Evolutionary conservation across 306 rosid species (phyloP).

Genomic region (Lagenaria siceraria): DNA sequence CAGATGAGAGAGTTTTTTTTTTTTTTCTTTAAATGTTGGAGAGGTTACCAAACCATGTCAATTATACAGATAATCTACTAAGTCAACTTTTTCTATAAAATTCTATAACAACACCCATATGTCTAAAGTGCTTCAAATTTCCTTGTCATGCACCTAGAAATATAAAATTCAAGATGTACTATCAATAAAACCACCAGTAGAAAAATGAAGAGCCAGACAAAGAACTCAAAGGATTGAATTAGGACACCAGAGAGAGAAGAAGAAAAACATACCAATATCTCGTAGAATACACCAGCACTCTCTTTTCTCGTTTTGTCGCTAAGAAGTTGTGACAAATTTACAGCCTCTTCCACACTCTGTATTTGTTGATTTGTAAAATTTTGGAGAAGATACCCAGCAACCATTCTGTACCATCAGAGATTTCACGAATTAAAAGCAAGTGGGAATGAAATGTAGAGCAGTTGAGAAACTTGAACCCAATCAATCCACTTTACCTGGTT

Average conservation of each 20-base stretch:
- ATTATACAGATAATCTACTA: not conserved
- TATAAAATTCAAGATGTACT: not conserved
- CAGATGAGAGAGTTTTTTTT: not conserved
- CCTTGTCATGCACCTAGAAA: not conserved
- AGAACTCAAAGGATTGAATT: not conserved
- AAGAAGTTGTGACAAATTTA: constrained; percentile 37
- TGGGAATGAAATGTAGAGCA: not conserved
- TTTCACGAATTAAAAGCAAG: constrained; percentile 8
- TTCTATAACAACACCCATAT: not conserved
- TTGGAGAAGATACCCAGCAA: constrained; percentile 35
- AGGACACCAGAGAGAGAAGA: not conserved
- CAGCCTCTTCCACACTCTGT: constrained; percentile 15
- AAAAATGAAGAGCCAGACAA: not conserved
- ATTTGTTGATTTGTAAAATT: constrained; percentile 21
- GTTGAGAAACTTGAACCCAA: not conserved
- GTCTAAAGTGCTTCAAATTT: not conserved
- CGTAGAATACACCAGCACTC: constrained; percentile 62
- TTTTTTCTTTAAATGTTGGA: too few species aligned
- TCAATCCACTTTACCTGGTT: constrained; percentile 46
- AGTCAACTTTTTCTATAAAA: not conserved
- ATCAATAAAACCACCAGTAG: not conserved
- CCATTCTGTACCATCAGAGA: constrained; percentile 35
- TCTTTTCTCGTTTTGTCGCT: constrained; percentile 40
- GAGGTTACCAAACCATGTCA: not conserved
- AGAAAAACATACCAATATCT: constrained; percentile 55